A percentile compares a stretch with the other conserved stretches of the same genome.
phyloP scores from a whole-genome alignment of 2,329 filamentous ascomycete genomes.

The Aspergillus pseudoglaucus region DNA sequence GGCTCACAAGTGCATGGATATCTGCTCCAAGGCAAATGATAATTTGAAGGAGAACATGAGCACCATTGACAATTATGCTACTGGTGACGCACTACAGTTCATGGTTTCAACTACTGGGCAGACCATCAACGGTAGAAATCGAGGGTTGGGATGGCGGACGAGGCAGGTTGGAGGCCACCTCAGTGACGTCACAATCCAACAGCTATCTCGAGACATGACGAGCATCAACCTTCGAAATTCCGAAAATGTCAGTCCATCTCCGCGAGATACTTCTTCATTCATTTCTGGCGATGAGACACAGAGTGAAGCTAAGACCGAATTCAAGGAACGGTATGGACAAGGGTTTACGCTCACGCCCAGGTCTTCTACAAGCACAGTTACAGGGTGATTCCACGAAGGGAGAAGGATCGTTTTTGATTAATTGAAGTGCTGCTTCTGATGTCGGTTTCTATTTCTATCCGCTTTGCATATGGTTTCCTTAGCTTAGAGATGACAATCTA shows the following conservation, averaged over 20 bases:
- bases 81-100: slow-evolving; percentile 30
- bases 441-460: too few species aligned
- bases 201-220: slow-evolving; percentile 26
- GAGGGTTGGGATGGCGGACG: slow-evolving; percentile 21
- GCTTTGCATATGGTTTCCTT: too few species aligned
- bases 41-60: slow-evolving; percentile 23
- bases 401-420: too few species aligned
- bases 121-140: slow-evolving; percentile 27
- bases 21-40: slow-evolving; percentile 26
- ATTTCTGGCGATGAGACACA: slow-evolving; percentile 4
- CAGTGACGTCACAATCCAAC: slow-evolving; percentile 22
- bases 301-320: slow-evolving; percentile 12
- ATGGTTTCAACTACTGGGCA: slow-evolving; percentile 34
- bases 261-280: slow-evolving; percentile 4
- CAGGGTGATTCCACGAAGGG: too few species aligned
- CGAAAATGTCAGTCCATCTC: slow-evolving; percentile 7
- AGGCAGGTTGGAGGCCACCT: slow-evolving; percentile 31
- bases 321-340: slow-evolving; percentile 20
- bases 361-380: background rate
- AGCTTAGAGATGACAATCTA: too few species aligned
- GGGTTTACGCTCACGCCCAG: slow-evolving; percentile 9
- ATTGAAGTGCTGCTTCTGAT: too few species aligned
- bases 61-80: slow-evolving; percentile 30
- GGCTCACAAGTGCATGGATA: slow-evolving; percentile 26
- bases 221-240: slow-evolving; percentile 13